Percentiles rank a stretch among this genome's conserved stretches.
phyloP scores from a whole-genome alignment of 129 eudicot genomes.

The Flaveria brownii region DNA sequence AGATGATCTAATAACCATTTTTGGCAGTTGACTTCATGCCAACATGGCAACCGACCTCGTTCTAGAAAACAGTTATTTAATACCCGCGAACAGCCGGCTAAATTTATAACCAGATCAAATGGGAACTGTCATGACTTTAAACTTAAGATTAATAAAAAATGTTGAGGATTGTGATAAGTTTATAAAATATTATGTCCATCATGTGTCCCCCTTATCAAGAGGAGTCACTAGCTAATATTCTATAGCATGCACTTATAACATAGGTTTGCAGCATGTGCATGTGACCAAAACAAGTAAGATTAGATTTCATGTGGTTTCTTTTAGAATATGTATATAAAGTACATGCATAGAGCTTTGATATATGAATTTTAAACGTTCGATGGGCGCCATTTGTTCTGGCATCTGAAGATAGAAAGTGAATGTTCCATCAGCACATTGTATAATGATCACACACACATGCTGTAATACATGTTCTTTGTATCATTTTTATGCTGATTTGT shows the following conservation, averaged over 20 bases:
- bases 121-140: conserved; percentile 26
- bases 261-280: conserved; percentile 50
- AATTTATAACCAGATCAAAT: conserved; percentile 28
- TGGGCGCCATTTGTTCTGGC: conserved; percentile 13
- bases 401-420: conserved; percentile 7
- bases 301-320: conserved; percentile 63
- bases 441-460: background rate
- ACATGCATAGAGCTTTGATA: conserved; percentile 11
- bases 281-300: conserved; percentile 56
- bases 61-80: conserved; percentile 12
- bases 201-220: conserved; percentile 33
- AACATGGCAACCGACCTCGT: conserved; percentile 33
- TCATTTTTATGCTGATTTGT: background rate
- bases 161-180: conserved; percentile 41
- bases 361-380: conserved; percentile 3
- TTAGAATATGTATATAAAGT: conserved; percentile 21
- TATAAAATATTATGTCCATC: conserved; percentile 30
- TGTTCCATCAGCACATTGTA: conserved; percentile 1
- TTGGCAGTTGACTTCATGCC: conserved; percentile 11
- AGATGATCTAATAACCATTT: conserved; percentile 19
- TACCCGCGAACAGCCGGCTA: conserved; percentile 3
- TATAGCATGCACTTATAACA: conserved; percentile 26
- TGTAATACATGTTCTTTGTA: background rate
- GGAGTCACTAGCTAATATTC: conserved; percentile 35
- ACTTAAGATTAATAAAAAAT: conserved; percentile 29